phyloP scores from a whole-genome alignment of 495 filamentous ascomycete species.

The Opeltia flavorubescens region DNA sequence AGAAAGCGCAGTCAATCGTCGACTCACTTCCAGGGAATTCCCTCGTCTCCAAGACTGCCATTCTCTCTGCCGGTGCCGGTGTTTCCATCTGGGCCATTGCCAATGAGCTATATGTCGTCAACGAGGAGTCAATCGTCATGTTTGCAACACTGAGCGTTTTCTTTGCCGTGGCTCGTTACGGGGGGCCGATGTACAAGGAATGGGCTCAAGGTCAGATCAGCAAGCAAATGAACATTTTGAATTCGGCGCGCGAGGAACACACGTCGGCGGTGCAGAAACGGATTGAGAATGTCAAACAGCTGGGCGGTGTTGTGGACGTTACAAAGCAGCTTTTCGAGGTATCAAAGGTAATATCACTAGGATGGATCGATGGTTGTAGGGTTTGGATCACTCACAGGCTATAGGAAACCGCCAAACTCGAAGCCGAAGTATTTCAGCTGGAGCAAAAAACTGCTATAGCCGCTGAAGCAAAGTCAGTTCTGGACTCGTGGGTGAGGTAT shows the following conservation, averaged over 20 bases:
- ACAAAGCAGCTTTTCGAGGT: constrained; percentile 96
- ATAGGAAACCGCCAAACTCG: constrained; percentile 91
- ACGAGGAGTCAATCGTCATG: constrained; percentile 89
- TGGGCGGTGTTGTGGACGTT: constrained; percentile 83
- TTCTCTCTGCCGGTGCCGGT: constrained; percentile 85
- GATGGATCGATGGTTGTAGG: neutral
- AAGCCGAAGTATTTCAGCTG: constrained; percentile 90
- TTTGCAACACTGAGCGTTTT: constrained; percentile 83
- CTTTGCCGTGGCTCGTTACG: constrained; percentile 77
- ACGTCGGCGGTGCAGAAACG: constrained; percentile 84
- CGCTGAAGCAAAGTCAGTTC: constrained; percentile 80
- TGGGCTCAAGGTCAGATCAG: constrained; percentile 79
- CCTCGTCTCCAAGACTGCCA: constrained; percentile 86
- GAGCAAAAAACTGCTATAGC: constrained; percentile 87
- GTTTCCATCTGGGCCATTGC: constrained; percentile 86
- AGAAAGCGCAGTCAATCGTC: constrained; percentile 89
- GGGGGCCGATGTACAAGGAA: constrained; percentile 76
- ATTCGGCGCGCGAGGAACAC: constrained; percentile 84
- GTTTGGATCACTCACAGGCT: constrained; percentile 2
- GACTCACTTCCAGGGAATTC: constrained; percentile 75
- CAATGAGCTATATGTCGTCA: constrained; percentile 99
- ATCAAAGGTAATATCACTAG: constrained; percentile 58
- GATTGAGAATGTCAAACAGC: constrained; percentile 84
- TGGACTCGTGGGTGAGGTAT: constrained; percentile 98
- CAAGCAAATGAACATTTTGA: constrained; percentile 86